Evolutionary conservation across 345 rosid genomes (phyloP), one percentile per base, ranked within the genome.

Genomic region (Limnanthes douglasii): DNA sequence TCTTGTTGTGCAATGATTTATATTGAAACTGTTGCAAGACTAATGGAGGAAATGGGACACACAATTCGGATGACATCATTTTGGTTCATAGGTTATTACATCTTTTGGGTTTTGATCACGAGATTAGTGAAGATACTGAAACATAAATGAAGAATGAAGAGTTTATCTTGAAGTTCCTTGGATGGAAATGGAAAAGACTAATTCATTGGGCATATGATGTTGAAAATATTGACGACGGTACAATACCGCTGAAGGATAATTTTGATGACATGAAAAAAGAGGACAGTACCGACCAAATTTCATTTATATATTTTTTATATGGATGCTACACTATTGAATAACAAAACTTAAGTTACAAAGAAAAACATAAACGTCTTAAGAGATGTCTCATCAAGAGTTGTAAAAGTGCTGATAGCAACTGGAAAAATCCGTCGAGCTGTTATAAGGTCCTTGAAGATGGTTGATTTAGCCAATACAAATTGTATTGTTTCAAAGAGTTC

Each of bases 51-150:
- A 65, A 68, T 95, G 46, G 93, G 85, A 4, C 94, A 84, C 55
- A 48, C 76, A 33, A 77, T 90, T 50, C 69, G 42, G 94, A 90
- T 61, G 98, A 90, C 62, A 74, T 84, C n/a, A n/a, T n/a, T 43
- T 67, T 79, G 98, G 81, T 90, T 57, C 98, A 80, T 65, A 95
- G 98, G 16, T 55, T 84, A 50, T 62, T 84, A 43, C 98, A 79
- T 64, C 75, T 90, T 40, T 41, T 90, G 60, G 98, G 95, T 10
- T 90, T 90, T 57, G 98, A 84, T 73, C 98, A 84, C 51, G 98
- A 90, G 62, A 50, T 90, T 31, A 70, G 94, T 10, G 86, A 79
- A 31, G 92, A 75, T 50, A 95, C 95, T 36, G 95, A 90, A 65
- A 61, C 62, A 59, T 94, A 90, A 65, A 90, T 84, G 98, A 94